phyloP scores from a whole-genome alignment of 306 rosid species.

The Hippophae gyantsensis region DNA sequence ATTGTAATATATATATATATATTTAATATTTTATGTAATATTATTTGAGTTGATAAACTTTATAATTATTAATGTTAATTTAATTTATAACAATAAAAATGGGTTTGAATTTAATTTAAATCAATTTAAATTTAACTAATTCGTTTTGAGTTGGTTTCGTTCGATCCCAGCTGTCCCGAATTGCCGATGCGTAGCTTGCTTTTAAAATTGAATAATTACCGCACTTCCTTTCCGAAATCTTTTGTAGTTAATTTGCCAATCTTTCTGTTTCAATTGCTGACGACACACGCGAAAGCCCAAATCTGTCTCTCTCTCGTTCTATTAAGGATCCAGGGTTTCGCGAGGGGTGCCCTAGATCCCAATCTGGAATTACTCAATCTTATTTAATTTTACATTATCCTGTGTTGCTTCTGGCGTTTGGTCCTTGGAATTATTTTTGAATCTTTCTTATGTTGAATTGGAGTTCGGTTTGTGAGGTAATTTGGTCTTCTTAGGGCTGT shows the following conservation, averaged over 20 bases:
- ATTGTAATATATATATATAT: too few relatives aligned
- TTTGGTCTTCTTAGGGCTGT: neutral
- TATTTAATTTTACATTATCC: neutral
- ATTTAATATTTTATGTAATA: too few relatives aligned
- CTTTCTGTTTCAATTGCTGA: slow-evolving; percentile 18
- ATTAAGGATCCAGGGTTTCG: slow-evolving; percentile 46
- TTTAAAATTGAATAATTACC: too few relatives aligned
- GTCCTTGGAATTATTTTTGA: slow-evolving; percentile 5
- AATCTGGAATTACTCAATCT: neutral
- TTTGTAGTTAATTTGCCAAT: slow-evolving; percentile 1
- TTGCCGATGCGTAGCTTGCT: too few relatives aligned
- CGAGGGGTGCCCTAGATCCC: slow-evolving; percentile 19
- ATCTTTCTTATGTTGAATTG: slow-evolving; percentile 3
- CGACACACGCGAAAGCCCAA: slow-evolving; percentile 25
- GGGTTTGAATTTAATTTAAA: too few relatives aligned
- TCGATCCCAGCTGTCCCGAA: too few relatives aligned
- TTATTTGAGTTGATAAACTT: too few relatives aligned
- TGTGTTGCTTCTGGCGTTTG: slow-evolving; percentile 16
- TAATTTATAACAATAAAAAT: too few relatives aligned
- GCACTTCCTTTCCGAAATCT: too few relatives aligned
- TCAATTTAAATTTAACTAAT: too few relatives aligned
- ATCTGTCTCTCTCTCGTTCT: slow-evolving; percentile 1
- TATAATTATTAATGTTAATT: too few relatives aligned
- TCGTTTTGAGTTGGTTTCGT: too few relatives aligned
- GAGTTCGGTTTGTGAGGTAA: slow-evolving; percentile 3